Conservation (phyloP, 108 stramenopile species). For the Fistulifera solaris region DNA sequence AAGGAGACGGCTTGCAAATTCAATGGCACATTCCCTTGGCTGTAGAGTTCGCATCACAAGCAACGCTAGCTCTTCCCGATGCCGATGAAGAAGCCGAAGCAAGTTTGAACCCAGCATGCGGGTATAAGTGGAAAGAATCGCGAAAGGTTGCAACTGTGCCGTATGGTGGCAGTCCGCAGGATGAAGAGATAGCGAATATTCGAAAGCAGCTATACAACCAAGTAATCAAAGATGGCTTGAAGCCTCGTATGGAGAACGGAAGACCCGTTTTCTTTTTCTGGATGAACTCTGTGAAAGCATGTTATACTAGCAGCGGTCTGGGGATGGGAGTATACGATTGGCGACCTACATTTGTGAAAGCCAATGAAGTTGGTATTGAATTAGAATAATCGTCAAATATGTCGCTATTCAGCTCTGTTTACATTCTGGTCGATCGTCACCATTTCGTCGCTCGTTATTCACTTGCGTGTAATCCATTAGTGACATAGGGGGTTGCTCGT, state of each 20-base stretch:
- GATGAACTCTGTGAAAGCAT: slow-evolving; percentile 67
- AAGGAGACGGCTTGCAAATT: slow-evolving; percentile 20
- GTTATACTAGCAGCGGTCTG: slow-evolving; percentile 62
- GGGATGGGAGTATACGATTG: slow-evolving; percentile 85
- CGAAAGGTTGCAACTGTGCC: slow-evolving; percentile 64
- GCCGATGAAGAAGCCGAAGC: slow-evolving; percentile 21
- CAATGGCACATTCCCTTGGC: slow-evolving; percentile 9
- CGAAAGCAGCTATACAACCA: slow-evolving; percentile 64
- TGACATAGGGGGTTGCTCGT: too few species aligned
- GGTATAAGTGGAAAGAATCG: slow-evolving; percentile 24
- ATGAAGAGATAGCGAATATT: slow-evolving; percentile 49
- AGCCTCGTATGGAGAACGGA: slow-evolving; percentile 63
- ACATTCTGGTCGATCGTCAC: too few species aligned
- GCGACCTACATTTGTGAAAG: slow-evolving; percentile 44
- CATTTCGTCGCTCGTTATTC: too few species aligned
- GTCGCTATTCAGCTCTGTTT: too few species aligned
- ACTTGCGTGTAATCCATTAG: too few species aligned
- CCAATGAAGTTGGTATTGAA: slow-evolving; percentile 79
- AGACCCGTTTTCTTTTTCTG: slow-evolving; percentile 77
- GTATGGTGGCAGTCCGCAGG: slow-evolving; percentile 67
- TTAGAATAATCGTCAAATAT: slow-evolving; percentile 10
- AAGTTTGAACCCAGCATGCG: slow-evolving; percentile 10
- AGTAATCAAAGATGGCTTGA: slow-evolving; percentile 59
- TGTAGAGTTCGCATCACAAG: slow-evolving; percentile 15
- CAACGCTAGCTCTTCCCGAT: slow-evolving; percentile 37